phyloP scores from a whole-genome alignment of 2,329 filamentous ascomycete genomes.

The Sporothrix brunneoviolacea region DNA sequence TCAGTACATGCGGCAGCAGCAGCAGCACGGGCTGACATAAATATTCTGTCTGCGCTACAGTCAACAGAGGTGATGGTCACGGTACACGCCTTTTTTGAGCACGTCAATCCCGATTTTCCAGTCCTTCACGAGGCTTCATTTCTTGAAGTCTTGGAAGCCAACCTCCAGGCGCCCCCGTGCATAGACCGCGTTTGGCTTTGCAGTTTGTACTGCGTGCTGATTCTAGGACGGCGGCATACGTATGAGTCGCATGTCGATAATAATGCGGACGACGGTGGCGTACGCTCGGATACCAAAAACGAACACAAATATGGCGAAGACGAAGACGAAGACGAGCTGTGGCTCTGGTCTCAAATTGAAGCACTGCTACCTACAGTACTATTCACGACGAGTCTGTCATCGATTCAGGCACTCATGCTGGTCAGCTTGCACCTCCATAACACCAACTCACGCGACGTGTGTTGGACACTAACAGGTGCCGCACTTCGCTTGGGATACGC shows the following conservation, averaged over 20 bases:
- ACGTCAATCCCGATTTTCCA: conserved; percentile 35
- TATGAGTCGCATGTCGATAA: too few species aligned
- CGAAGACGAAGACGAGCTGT: conserved; percentile 24
- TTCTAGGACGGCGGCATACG: conserved; percentile 31
- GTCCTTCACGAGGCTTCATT: conserved; percentile 37
- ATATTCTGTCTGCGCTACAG: background rate
- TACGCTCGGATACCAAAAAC: too few species aligned
- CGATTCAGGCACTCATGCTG: conserved; percentile 35
- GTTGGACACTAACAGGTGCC: conserved; percentile 37
- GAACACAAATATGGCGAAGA: too few species aligned
- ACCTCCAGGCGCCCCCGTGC: conserved; percentile 22
- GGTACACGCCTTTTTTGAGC: conserved; percentile 29
- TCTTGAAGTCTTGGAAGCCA: conserved; percentile 32
- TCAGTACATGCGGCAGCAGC: background rate
- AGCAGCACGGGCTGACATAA: background rate
- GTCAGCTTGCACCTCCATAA: conserved; percentile 37
- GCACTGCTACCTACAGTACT: conserved; percentile 34
- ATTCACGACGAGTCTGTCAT: conserved; percentile 34
- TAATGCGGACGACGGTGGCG: conserved; percentile 12
- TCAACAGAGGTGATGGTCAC: background rate
- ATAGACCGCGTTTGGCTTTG: conserved; percentile 35
- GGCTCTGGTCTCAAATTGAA: conserved; percentile 35
- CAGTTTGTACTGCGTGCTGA: conserved; percentile 33
- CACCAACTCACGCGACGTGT: conserved; percentile 33
- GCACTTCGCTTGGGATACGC: conserved; percentile 35